Evolutionary conservation across 768 basidiomycete species (phyloP).

Genomic region (Auriscalpium microsporum): DNA sequence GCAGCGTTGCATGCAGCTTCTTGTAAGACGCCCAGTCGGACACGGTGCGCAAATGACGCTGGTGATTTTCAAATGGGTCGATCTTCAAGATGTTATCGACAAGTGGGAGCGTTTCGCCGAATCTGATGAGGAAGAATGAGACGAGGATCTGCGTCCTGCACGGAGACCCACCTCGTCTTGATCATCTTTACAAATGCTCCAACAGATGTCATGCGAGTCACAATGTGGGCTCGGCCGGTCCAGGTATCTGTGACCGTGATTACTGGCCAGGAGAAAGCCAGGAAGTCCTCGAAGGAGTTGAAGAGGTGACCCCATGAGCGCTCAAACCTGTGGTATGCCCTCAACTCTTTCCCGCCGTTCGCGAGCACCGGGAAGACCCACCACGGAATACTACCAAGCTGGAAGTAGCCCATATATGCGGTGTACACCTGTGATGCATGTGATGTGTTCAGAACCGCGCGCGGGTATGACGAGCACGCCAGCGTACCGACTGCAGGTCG

Average conservation of each 20-base stretch:
- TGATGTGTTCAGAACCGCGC: not conserved
- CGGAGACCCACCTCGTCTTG: constrained; percentile 52
- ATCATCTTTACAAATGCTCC: constrained; percentile 80
- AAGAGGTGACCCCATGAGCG: constrained; percentile 75
- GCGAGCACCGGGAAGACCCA: constrained; percentile 19
- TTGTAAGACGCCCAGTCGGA: constrained; percentile 61
- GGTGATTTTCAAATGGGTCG: constrained; percentile 57
- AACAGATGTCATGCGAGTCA: constrained; percentile 64
- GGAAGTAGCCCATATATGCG: constrained; percentile 74
- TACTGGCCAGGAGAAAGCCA: constrained; percentile 77
- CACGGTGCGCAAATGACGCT: constrained; percentile 63
- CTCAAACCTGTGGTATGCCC: constrained; percentile 49
- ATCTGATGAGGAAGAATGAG: constrained; percentile 32
- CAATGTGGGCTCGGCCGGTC: constrained; percentile 71
- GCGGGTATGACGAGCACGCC: not conserved
- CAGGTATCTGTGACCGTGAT: constrained; percentile 66
- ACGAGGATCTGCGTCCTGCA: not conserved
- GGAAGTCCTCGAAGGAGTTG: constrained; percentile 69
- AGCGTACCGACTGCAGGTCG: constrained; percentile 66
- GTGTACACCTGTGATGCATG: constrained; percentile 43
- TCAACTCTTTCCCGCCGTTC: not conserved
- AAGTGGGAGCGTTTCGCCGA: constrained; percentile 65
- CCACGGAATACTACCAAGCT: constrained; percentile 63
- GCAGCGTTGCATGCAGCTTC: constrained; percentile 62
- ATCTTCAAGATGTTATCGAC: constrained; percentile 67